phyloP scores from a whole-genome alignment of 371 early-diverging fungal species.

The Thermomucor indicae-seudaticae region DNA sequence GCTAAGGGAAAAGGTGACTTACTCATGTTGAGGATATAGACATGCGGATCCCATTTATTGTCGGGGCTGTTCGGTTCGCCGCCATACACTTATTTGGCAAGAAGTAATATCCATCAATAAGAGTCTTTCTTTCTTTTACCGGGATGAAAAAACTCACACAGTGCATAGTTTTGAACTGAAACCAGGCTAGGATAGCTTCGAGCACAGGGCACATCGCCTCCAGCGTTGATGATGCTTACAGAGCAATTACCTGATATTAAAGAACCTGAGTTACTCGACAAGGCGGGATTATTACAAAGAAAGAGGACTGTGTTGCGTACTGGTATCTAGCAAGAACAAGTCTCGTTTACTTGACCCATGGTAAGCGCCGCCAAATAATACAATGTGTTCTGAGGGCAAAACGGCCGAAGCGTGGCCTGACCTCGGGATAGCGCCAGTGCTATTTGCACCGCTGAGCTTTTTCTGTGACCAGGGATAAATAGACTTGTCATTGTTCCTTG shows the following conservation, averaged over 20 bases:
- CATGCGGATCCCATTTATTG: slow-evolving; percentile 37
- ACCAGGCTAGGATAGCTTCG: slow-evolving; percentile 31
- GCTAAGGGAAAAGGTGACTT: slow-evolving; percentile 12
- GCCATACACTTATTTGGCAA: slow-evolving; percentile 32
- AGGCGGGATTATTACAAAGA: background rate
- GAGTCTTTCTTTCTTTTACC: background rate
- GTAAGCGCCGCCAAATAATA: slow-evolving; percentile 58
- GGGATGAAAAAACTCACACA: slow-evolving; percentile 23
- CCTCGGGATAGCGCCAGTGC: slow-evolving; percentile 40
- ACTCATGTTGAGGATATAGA: slow-evolving; percentile 41
- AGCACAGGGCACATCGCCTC: slow-evolving; percentile 35
- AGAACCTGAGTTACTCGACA: background rate
- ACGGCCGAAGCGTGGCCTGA: slow-evolving; percentile 57
- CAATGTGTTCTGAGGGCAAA: slow-evolving; percentile 44
- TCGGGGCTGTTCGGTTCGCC: slow-evolving; percentile 35
- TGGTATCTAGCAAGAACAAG: slow-evolving; percentile 55
- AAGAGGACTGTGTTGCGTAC: slow-evolving; percentile 29
- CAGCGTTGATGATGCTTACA: slow-evolving; percentile 23
- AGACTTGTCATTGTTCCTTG: slow-evolving; percentile 42
- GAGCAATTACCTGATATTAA: slow-evolving; percentile 25
- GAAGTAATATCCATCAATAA: background rate
- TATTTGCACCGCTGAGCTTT: slow-evolving; percentile 33
- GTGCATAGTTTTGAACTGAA: slow-evolving; percentile 26
- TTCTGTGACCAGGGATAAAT: slow-evolving; percentile 49
- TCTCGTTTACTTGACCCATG: slow-evolving; percentile 44